A percentile compares a stretch with the other conserved stretches of the same genome.
Conservation (phyloP, 768 basidiomycete genomes). For the Calocybe indica region DNA sequence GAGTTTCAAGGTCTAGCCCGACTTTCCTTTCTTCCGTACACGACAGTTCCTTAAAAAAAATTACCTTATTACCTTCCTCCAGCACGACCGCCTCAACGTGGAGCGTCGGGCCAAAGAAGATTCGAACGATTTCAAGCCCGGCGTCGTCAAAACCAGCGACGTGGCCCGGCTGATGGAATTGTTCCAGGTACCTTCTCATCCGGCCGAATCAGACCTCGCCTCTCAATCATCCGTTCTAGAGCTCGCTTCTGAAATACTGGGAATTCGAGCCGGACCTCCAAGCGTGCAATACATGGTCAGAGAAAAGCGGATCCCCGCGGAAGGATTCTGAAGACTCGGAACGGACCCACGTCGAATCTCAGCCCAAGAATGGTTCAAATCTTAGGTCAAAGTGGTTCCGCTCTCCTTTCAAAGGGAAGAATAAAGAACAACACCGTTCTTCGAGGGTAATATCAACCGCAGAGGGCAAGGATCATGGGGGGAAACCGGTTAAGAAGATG, state of each 20-base stretch:
- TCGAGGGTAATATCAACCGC: slow-evolving; percentile 8
- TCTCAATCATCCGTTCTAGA: slow-evolving; percentile 27
- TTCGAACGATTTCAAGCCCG: slow-evolving; percentile 34
- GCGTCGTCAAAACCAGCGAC: slow-evolving; percentile 65
- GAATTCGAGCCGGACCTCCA: slow-evolving; percentile 49
- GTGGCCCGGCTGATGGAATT: slow-evolving; percentile 80
- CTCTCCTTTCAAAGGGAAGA: slow-evolving; percentile 21
- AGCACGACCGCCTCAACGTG: slow-evolving; percentile 76
- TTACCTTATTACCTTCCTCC: slow-evolving; percentile 2
- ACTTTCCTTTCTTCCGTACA: not conserved
- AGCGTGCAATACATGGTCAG: slow-evolving; percentile 9
- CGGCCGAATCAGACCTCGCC: not conserved
- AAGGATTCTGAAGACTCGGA: slow-evolving; percentile 31
- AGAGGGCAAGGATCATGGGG: slow-evolving; percentile 5
- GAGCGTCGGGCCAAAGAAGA: slow-evolving; percentile 54
- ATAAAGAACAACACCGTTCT: slow-evolving; percentile 15
- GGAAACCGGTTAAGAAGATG: slow-evolving; percentile 5
- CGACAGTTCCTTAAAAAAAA: not conserved
- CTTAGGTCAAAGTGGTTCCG: slow-evolving; percentile 25
- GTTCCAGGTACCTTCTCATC: slow-evolving; percentile 49
- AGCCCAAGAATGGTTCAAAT: slow-evolving; percentile 11
- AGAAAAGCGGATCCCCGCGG: slow-evolving; percentile 18
- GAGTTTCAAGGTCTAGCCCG: slow-evolving; percentile 62
- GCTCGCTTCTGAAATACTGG: slow-evolving; percentile 66
- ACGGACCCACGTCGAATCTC: slow-evolving; percentile 22